Evolutionary conservation across 2,329 filamentous ascomycete species (phyloP), one percentile per base, ranked within the genome.

Genomic region (Herpotrichia juniperi): DNA sequence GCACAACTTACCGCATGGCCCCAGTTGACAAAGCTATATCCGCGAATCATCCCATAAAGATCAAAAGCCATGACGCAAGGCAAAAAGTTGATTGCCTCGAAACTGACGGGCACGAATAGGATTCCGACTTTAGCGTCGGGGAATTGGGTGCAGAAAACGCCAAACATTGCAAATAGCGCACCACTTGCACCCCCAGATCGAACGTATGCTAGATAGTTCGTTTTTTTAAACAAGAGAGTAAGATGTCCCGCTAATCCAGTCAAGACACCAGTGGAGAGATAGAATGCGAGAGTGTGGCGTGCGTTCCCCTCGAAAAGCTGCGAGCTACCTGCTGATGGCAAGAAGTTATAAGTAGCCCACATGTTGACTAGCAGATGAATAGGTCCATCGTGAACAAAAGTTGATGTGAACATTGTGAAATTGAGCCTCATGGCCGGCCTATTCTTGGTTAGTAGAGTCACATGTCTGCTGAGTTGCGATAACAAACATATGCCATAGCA

Each of bases 31-130:
- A 65, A 64, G 1, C 50, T 61, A 42, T 62, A 69, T 1, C 66
- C 67, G 6, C 62, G 58, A 11, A 71, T 50, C 48, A 71, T 61
- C 16, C 70, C 70, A 32, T 66, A 48, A 19, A 70, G 48, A 54
- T 73, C 70, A 39, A 73, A 72, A 16, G 64, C 50, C 65, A 73
- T 68, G n/a, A 73, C 46, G 6, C 54, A 54, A 8, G 67, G 60
- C 24, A 73, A 51, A 21, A 71, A 64, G 28, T 64, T 63, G 35
- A 66, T 61, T 9, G 70, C 70, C 9, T 70, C 67, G 4, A 72
- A 59, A 9, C 54, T 45, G 14, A 67, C 54, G 1, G 70, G 70
- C 4, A 73, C n/a, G 31, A 73, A 69, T 12, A 73, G 48, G 31
- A 73, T 63, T 1, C 69, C 69, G 2, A 73, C 48, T 7, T 62